Conservation (phyloP, 345 rosid species). For the Cardamine resedifolia region DNA sequence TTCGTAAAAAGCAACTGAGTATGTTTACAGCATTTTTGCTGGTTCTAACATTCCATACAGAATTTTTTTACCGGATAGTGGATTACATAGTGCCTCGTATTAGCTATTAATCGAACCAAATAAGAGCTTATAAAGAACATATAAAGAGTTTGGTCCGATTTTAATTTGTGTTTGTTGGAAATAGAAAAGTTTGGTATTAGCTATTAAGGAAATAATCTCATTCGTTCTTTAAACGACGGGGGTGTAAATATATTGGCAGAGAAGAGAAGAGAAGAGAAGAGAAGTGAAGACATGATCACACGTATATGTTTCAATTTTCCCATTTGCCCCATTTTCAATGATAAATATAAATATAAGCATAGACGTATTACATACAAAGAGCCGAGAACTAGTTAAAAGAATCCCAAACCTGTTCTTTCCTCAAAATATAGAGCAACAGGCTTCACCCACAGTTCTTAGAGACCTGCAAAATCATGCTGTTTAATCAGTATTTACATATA, state of each 20-base stretch:
- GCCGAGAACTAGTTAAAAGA: constrained; percentile 5
- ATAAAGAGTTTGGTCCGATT: no score
- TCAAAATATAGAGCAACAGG: constrained; percentile 34
- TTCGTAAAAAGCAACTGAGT: no score
- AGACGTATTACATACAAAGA: constrained; percentile 28
- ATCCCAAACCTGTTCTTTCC: constrained; percentile 31
- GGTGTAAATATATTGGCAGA: not conserved
- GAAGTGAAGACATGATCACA: not conserved
- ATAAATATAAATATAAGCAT: constrained; percentile 13
- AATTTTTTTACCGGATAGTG: no score
- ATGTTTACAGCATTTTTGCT: no score
- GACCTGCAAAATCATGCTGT: constrained; percentile 27
- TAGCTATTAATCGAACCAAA: no score
- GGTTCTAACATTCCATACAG: no score
- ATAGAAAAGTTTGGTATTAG: no score
- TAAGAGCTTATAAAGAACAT: no score
- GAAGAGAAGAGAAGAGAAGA: no score
- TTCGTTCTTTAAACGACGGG: not conserved
- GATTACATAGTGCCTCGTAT: no score
- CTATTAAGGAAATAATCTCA: not conserved
- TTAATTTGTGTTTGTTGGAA: no score
- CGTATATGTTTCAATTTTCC: not conserved
- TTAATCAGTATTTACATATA: no score
- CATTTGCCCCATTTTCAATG: constrained; percentile 8
- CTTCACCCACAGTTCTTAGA: not conserved